Evolutionary conservation across 176 grass and related monocot genomes (phyloP).

Genomic region (Oryza longistaminata): DNA sequence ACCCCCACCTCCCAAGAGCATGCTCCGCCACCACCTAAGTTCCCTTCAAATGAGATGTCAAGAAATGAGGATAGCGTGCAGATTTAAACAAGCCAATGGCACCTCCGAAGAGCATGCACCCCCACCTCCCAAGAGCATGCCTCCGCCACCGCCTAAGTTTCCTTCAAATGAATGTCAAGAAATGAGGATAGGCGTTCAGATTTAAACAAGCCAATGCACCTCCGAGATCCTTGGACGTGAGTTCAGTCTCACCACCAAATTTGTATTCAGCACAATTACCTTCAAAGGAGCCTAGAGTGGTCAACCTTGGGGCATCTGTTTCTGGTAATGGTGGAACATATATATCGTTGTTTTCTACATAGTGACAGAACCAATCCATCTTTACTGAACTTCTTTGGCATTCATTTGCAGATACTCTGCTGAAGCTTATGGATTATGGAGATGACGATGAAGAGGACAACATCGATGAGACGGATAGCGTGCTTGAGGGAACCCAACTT

Average conservation of each 20-base stretch:
- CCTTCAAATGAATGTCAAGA: slow-evolving; percentile 29
- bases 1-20: too few species aligned
- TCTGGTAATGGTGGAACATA: slow-evolving; percentile 53
- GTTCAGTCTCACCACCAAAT: slow-evolving; percentile 30
- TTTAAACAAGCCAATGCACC: slow-evolving; percentile 42
- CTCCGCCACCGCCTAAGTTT: slow-evolving; percentile 62
- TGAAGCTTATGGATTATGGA: slow-evolving; percentile 93
- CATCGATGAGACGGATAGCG: slow-evolving; percentile 14
- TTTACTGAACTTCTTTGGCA: background rate
- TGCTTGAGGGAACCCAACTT: slow-evolving; percentile 27
- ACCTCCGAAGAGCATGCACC: too few species aligned
- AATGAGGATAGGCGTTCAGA: slow-evolving; percentile 24
- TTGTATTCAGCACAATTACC: slow-evolving; percentile 26
- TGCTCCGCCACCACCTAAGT: too few species aligned
- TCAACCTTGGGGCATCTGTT: slow-evolving; percentile 31
- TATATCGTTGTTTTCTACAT: background rate
- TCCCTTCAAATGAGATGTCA: too few species aligned
- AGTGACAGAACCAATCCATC: background rate
- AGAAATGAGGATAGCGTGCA: too few species aligned
- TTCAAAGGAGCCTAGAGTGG: slow-evolving; percentile 28
- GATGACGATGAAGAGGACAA: slow-evolving; percentile 58
- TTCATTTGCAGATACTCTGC: slow-evolving; percentile 61
- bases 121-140: slow-evolving; percentile 35
- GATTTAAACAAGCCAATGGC: too few species aligned
- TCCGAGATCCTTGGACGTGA: background rate